These are phyloP conservation scores for Talaromyces ruber DNA, from an alignment of 495 filamentous ascomycete genomes.

Conservation along the genomic window DNA sequence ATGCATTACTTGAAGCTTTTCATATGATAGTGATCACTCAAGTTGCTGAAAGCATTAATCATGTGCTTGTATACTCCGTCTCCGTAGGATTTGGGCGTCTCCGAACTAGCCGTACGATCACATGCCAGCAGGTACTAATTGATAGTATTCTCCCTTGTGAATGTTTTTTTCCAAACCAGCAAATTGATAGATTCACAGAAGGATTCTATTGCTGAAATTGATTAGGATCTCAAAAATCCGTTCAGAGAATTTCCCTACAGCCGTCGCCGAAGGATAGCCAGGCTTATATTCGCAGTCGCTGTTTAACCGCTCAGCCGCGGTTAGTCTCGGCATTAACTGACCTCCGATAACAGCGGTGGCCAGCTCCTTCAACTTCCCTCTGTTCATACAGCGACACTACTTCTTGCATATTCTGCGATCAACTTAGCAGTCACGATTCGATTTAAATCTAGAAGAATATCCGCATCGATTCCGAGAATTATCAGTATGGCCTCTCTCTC, in stretches of 20 bases:
- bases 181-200: not conserved
- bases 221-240: not conserved
- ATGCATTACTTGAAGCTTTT: too few species aligned
- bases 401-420: not conserved
- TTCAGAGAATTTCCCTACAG: not conserved
- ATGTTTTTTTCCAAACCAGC: not conserved
- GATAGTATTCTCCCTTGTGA: not conserved
- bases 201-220: not conserved
- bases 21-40: too few species aligned
- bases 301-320: not conserved
- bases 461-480: not conserved
- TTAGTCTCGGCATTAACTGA: not conserved
- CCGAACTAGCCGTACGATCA: not conserved
- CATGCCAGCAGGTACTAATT: not conserved
- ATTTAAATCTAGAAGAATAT: not conserved
- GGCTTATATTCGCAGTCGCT: not conserved
- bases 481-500: conserved; percentile 60
- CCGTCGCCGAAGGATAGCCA: not conserved
- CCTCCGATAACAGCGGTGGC: not conserved
- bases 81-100: not conserved
- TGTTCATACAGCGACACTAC: not conserved
- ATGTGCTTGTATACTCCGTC: too few species aligned
- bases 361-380: not conserved
- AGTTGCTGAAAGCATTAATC: too few species aligned
- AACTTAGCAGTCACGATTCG: not conserved